Conservation (phyloP, 1,139 yeast species). For the Suhomyces kunorum region DNA sequence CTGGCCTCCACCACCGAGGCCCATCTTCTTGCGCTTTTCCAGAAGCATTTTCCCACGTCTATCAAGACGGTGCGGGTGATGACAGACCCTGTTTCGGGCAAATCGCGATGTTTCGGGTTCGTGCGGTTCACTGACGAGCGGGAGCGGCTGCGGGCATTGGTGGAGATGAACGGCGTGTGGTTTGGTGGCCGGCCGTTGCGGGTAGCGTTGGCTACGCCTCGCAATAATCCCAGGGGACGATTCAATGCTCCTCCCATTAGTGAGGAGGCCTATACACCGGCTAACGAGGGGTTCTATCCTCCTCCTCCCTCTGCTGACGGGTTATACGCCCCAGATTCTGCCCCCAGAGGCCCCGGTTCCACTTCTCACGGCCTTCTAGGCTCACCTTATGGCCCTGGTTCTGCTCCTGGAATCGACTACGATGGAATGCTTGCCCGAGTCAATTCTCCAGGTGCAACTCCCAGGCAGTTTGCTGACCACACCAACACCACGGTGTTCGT, state of each 20-base stretch:
- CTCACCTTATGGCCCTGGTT: too few species aligned
- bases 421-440: too few species aligned
- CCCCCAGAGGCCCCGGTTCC: slow-evolving; percentile 2
- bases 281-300: slow-evolving; percentile 5
- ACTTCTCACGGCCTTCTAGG: slow-evolving; percentile 5
- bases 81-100: slow-evolving; percentile 74
- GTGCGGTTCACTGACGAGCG: slow-evolving; percentile 64
- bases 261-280: too few species aligned
- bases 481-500: slow-evolving; percentile 92
- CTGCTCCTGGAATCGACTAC: too few species aligned
- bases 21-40: slow-evolving; percentile 65
- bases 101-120: slow-evolving; percentile 75
- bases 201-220: slow-evolving; percentile 69
- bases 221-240: slow-evolving; percentile 23
- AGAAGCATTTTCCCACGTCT: slow-evolving; percentile 58
- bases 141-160: slow-evolving; percentile 64
- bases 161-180: slow-evolving; percentile 74
- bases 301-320: slow-evolving; percentile 7
- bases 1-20: slow-evolving; percentile 75
- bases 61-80: slow-evolving; percentile 70
- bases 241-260: not conserved
- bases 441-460: too few species aligned
- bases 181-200: slow-evolving; percentile 74
- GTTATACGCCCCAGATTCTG: too few species aligned
- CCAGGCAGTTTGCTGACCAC: slow-evolving; percentile 61